phyloP scores from a whole-genome alignment of 345 rosid genomes.

The Turritis glabra region DNA sequence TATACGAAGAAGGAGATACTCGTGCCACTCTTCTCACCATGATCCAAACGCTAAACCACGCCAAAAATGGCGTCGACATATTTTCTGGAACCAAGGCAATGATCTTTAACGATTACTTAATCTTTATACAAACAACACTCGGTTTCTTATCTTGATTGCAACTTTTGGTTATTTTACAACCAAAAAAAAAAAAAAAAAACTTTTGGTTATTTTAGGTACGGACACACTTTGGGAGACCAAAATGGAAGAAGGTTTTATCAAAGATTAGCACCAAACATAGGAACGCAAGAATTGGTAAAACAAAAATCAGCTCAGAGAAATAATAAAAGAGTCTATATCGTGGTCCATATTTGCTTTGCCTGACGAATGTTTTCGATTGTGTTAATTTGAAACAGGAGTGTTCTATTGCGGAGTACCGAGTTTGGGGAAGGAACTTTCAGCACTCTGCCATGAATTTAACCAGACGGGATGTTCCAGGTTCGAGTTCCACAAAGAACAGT shows the following conservation, averaged over 20 bases:
- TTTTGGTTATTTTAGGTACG: conserved; percentile 18
- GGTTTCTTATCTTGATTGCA: neutral
- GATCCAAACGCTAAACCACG: conserved; percentile 94
- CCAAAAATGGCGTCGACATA: conserved; percentile 91
- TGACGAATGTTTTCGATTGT: neutral
- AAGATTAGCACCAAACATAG: conserved; percentile 28
- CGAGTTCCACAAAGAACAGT: conserved; percentile 40
- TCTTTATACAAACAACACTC: neutral
- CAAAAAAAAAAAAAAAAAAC: too few species aligned
- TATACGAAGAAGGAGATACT: conserved; percentile 80
- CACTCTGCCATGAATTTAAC: conserved; percentile 36
- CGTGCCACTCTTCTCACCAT: conserved; percentile 66
- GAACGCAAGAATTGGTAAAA: conserved; percentile 37
- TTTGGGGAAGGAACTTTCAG: conserved; percentile 36
- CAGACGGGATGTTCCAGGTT: conserved; percentile 35
- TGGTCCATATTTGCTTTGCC: neutral
- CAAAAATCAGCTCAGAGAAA: neutral
- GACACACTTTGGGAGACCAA: conserved; percentile 44
- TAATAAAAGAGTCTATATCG: neutral
- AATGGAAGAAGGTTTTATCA: conserved; percentile 40
- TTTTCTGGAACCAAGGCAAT: conserved; percentile 85
- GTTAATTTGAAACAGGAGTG: conserved; percentile 31
- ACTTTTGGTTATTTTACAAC: too few species aligned
- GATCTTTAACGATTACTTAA: conserved; percentile 4
- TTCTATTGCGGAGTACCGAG: conserved; percentile 40